Evolutionary conservation across 1,284 basidiomycete species (phyloP), one percentile per base, ranked within the genome.

Genomic region (Mycena citricolor): DNA sequence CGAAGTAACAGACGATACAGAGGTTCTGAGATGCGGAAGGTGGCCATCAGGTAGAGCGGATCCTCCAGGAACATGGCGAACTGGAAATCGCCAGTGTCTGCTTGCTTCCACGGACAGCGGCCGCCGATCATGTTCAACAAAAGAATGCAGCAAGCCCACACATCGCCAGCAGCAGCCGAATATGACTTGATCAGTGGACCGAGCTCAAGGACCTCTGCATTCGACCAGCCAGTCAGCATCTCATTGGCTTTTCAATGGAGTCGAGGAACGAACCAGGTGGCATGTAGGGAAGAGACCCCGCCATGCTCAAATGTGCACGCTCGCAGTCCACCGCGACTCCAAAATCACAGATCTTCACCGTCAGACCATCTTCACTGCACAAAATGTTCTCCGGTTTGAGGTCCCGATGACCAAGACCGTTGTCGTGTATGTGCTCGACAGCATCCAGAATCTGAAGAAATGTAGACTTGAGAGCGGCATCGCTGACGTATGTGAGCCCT

Each of bases 301-400:
- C 90, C 11, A 86, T 83, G 62, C 84, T 84, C 54, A 90, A n/a
- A n/a, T n/a, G n/a, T 50, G 79, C 84, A 34, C 74, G 61, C 24
- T 69, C 68, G 54, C 83, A 79, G 28, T 74, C 76, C 2, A 88
- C 91, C 0, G 90, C 87, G 19, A 93, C 69, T 4, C 91, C 91
- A 63, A 94, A 94, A 65, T 94, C 91, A 13, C 88, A 82, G 29
- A 94, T 69, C 33, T 76, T 74, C 17, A 93, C 74, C 46, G 69
- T 68, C 28, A 66, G 63, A n/a, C 88, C 86, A 39, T 66, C 67
- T 17, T 63, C 52, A 11, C 53, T 75, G 57, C 83, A 88, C 23
- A 94, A 68, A 38, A 94, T 85, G 62, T 94, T 94, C 60, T 90
- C 90, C 1, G 90, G 91, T 62, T 94, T 94, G 57, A 94, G 76